phyloP scores from a whole-genome alignment of 2,329 filamentous ascomycete species.

The Teratosphaeria pseudoeucalypti region DNA sequence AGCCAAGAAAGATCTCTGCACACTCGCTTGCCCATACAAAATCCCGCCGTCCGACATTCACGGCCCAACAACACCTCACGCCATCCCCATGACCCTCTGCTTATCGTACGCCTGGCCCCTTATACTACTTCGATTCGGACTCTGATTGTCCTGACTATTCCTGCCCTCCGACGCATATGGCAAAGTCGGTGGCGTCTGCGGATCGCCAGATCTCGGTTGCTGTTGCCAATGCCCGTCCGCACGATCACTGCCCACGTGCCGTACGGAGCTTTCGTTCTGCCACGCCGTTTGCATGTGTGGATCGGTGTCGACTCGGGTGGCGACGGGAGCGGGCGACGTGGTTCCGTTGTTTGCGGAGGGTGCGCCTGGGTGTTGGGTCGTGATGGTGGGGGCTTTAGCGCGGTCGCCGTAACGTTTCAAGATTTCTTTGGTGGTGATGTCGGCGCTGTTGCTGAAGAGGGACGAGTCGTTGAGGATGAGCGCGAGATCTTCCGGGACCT shows the following conservation, averaged over 20 bases:
- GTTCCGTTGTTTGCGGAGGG: slow-evolving; percentile 9
- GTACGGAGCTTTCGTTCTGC: slow-evolving; percentile 74
- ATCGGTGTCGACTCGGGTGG: slow-evolving; percentile 76
- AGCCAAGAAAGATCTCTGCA: background rate
- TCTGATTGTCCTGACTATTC: slow-evolving; percentile 20
- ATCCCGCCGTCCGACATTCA: background rate
- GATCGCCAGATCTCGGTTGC: slow-evolving; percentile 1
- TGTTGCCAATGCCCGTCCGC: slow-evolving; percentile 1
- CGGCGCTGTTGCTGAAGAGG: slow-evolving; percentile 69
- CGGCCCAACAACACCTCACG: background rate
- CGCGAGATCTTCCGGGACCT: slow-evolving; percentile 91
- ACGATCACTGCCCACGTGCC: slow-evolving; percentile 48
- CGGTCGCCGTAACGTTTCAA: slow-evolving; percentile 86
- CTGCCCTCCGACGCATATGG: slow-evolving; percentile 19
- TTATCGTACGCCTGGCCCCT: slow-evolving; percentile 15
- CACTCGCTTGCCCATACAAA: background rate
- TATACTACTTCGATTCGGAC: slow-evolving; percentile 20
- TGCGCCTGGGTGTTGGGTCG: slow-evolving; percentile 27
- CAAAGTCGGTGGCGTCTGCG: slow-evolving; percentile 16
- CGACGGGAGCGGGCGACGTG: slow-evolving; percentile 37
- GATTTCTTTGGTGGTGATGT: slow-evolving; percentile 95
- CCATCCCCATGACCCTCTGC: slow-evolving; percentile 18
- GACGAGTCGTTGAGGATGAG: slow-evolving; percentile 73
- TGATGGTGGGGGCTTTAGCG: slow-evolving; percentile 43
- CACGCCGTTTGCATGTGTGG: slow-evolving; percentile 58